Evolutionary conservation across 2,329 filamentous ascomycete genomes (phyloP), one percentile per base, ranked within the genome.

Genomic region (Exophiala calicioides): DNA sequence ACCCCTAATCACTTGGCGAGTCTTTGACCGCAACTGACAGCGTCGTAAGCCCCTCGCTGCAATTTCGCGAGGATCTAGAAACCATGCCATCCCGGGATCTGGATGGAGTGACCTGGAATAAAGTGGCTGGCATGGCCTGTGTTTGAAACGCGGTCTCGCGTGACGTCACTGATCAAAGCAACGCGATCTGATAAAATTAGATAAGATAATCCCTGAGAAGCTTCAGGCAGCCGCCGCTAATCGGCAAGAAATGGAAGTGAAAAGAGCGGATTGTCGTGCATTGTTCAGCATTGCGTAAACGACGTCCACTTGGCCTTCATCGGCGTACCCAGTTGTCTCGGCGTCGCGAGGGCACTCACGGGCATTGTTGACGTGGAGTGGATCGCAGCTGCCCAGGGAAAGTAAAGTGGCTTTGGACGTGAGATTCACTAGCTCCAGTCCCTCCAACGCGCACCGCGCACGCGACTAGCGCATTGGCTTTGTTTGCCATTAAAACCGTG

Each of bases 211-310:
- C 18, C n/a, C n/a, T 23, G 19, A 32, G 23, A 39, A 42, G 27
- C 38, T 44, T 38, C 39, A 48, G 45, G 45, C 39, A 44, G 39
- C 45, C 23, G 41, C 21, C 41, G n/a, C 7, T 7, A 16, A 24
- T 16, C 16, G 5, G 16, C n/a, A 16, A 27, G 15, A 19, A 8
- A 13, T n/a, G 26, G 18, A 18, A 5, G 9, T 34, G 19, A 9
- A 16, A 27, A 13, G 18, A 36, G 30, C 18, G 29, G 9, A 37
- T 40, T 7, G n/a, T 30, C 19, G 12, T 8, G 26, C 18, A 38
- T 44, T 43, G 37, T 23, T 50, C 43, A 43, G 38, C 38, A 47
- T 43, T 35, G 26, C 31, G 26, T 51, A 51, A 50, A 44, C 18
- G 24, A 26, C 36, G 38, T 41, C 41, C 47, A 47, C 48, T 15